Evolutionary conservation across 352 stramenopile species (phyloP).

Genomic region (Pythium chondricola): DNA sequence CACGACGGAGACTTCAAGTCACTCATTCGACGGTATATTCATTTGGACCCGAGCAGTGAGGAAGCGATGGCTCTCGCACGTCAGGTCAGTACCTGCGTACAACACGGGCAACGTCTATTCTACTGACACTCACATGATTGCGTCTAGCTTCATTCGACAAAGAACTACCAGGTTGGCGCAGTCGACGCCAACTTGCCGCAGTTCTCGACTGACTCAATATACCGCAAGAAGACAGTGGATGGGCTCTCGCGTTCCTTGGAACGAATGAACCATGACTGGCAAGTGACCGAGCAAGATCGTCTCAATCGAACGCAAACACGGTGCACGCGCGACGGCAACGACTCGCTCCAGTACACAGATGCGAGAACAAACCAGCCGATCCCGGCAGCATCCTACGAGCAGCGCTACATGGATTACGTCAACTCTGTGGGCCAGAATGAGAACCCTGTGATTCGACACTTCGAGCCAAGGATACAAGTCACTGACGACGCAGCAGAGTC

Average conservation of each 20-base stretch:
- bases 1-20: too few relatives aligned
- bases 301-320: slow-evolving; percentile 29
- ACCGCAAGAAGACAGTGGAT: slow-evolving; percentile 37
- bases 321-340: slow-evolving; percentile 24
- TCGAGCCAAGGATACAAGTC: slow-evolving; percentile 2
- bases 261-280: slow-evolving; percentile 49
- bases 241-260: slow-evolving; percentile 33
- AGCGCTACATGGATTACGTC: slow-evolving; percentile 42
- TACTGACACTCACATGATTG: background rate
- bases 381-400: slow-evolving; percentile 27
- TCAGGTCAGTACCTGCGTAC: slow-evolving; percentile 8
- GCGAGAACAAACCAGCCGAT: slow-evolving; percentile 30
- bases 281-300: slow-evolving; percentile 31
- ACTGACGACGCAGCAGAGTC: background rate
- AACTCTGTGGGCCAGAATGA: slow-evolving; percentile 18
- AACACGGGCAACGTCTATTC: background rate
- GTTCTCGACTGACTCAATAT: slow-evolving; percentile 31
- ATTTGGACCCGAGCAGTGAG: slow-evolving; percentile 28
- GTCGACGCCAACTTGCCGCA: slow-evolving; percentile 21
- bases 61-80: slow-evolving; percentile 36
- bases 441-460: slow-evolving; percentile 30
- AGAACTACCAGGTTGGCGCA: slow-evolving; percentile 41
- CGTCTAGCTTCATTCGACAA: slow-evolving; percentile 37
- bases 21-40: slow-evolving; percentile 37
- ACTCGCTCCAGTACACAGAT: slow-evolving; percentile 52